phyloP scores from a whole-genome alignment of 352 stramenopile genomes.

The Globisporangium recalcitrans region DNA sequence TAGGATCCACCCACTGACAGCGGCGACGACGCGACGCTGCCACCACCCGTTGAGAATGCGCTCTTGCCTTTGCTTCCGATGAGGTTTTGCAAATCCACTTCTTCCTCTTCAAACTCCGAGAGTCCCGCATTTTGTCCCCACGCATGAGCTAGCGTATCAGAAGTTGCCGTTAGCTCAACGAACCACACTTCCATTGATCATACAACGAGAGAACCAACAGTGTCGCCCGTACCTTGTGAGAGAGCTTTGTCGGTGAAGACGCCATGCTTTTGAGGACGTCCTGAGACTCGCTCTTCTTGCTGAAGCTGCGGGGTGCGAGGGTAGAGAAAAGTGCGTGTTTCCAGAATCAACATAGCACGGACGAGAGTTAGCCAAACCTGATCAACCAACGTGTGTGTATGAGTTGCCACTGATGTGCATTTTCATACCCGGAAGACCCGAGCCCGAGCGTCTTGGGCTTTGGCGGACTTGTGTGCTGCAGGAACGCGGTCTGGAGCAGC shows the following conservation, averaged over 20 bases:
- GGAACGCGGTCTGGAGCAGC: conserved; percentile 57
- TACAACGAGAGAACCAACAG: neutral
- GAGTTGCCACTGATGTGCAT: neutral
- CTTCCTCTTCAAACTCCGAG: conserved; percentile 77
- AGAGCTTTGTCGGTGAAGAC: conserved; percentile 47
- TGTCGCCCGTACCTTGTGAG: conserved; percentile 38
- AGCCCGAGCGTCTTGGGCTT: conserved; percentile 56
- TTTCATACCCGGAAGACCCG: conserved; percentile 33
- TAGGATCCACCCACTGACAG: neutral
- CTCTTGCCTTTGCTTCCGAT: conserved; percentile 35
- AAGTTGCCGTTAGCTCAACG: neutral
- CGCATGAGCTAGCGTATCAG: conserved; percentile 43
- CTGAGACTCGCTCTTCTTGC: conserved; percentile 39
- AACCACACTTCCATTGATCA: conserved; percentile 10
- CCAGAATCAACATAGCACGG: neutral
- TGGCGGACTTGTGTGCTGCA: conserved; percentile 47
- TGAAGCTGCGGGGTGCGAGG: conserved; percentile 41
- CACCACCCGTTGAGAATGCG: neutral
- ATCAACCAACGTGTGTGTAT: too few species aligned
- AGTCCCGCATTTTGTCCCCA: conserved; percentile 68
- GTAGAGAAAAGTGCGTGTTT: neutral
- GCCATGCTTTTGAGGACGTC: conserved; percentile 63
- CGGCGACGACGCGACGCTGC: conserved; percentile 4
- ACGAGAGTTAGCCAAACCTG: neutral
- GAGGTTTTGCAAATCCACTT: conserved; percentile 70